Base-by-base conservation (phyloP, 169 alveolate species). In the Theileria luwenshuni region DNA sequence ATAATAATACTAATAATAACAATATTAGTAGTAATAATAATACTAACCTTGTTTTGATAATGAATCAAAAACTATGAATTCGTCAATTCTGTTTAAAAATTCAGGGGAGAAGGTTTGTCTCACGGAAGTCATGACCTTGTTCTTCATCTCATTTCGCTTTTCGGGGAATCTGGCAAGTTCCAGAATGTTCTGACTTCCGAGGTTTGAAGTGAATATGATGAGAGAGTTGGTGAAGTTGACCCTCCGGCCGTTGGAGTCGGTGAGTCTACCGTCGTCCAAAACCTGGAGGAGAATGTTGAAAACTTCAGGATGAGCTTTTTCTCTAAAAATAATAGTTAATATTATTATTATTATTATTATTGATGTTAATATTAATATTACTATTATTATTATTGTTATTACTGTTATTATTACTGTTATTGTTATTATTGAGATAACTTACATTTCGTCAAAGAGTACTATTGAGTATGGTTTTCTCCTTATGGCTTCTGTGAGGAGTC, bases 291-390 rank as follows among this genome's bases (percentile, higher is more conserved):
- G 51, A 45, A 93, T 65, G 80, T 94, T 92, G 73, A 92, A 92
- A 33, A 94, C 96, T 65, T 94, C 96, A 5, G 96, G 95, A 65
- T 94, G 97, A 17, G 97, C 97, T 83, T 94, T 94, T 88, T 94
- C 97, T 54, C 92, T 86, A 83, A 35, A 28, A 33, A 38, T 7
- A 38, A 38, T n/a, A n/a, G n/a, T n/a, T n/a, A n/a, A n/a, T n/a
- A n/a, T n/a, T n/a, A n/a, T n/a, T n/a, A n/a, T n/a, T n/a, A n/a
- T n/a, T n/a, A n/a, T n/a, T n/a, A n/a, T n/a, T n/a, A n/a, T n/a
- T n/a, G n/a, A n/a, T n/a, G n/a, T n/a, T n/a, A n/a, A n/a, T n/a
- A n/a, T n/a, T n/a, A n/a, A n/a, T n/a, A n/a, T n/a, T n/a, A n/a
- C n/a, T n/a, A n/a, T n/a, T n/a, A n/a, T n/a, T n/a, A n/a, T n/a